A percentile compares a stretch with the other conserved stretches of the same genome.
Evolutionary conservation across 2,329 filamentous ascomycete genomes (phyloP).

Genomic region (Colletotrichum cordylinicola): DNA sequence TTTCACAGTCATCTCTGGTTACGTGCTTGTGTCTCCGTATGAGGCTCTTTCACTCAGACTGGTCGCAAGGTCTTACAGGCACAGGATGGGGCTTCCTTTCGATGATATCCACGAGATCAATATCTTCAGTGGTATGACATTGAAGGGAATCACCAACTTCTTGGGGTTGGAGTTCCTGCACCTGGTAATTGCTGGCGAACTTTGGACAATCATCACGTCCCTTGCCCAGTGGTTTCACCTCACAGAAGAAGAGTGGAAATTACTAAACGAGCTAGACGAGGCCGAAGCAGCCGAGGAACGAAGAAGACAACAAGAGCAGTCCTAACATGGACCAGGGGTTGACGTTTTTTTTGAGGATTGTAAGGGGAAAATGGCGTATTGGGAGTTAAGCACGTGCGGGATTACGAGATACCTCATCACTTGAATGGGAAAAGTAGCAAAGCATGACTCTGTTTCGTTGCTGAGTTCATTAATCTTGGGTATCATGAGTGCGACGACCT

Average conservation of each 20-base stretch:
- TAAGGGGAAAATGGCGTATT: neutral
- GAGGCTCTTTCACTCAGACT: slow-evolving; percentile 52
- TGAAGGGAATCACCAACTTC: slow-evolving; percentile 49
- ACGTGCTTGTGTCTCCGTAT: slow-evolving; percentile 49
- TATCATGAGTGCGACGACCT: neutral
- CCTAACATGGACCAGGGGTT: neutral
- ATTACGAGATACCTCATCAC: neutral
- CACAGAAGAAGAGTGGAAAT: slow-evolving; percentile 47
- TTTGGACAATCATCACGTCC: slow-evolving; percentile 49
- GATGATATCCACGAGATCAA: slow-evolving; percentile 44
- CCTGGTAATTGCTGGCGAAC: slow-evolving; percentile 46
- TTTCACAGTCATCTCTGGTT: slow-evolving; percentile 47
- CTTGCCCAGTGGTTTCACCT: slow-evolving; percentile 44
- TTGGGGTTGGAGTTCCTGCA: slow-evolving; percentile 51
- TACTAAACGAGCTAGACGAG: slow-evolving; percentile 34
- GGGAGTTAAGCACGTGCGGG: neutral
- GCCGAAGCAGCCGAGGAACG: slow-evolving; percentile 22
- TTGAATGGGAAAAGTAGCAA: neutral
- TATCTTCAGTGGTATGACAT: slow-evolving; percentile 41
- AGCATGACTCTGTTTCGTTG: neutral
- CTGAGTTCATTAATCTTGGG: neutral
- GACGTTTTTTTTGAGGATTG: neutral
- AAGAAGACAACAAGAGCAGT: neutral
- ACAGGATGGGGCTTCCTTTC: slow-evolving; percentile 41
- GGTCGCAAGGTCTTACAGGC: slow-evolving; percentile 48